phyloP scores from a whole-genome alignment of 139 green algal genomes.

The Zygnema circumcarinatum region DNA sequence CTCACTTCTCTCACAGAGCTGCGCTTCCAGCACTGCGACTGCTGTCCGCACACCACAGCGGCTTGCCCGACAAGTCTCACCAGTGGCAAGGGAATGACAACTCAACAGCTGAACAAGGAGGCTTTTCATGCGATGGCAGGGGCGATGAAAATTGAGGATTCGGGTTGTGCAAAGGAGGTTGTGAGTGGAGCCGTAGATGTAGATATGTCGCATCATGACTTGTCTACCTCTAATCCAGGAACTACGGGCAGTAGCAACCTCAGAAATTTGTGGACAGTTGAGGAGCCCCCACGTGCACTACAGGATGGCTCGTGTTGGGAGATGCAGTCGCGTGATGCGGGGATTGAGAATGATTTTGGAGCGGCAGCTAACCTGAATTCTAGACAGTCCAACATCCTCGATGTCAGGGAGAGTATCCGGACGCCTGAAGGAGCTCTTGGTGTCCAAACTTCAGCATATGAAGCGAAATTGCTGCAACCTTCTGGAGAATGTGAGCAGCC shows the following conservation, averaged over 20 bases:
- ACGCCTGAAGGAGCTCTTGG: too few relatives aligned
- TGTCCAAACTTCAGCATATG: too few relatives aligned
- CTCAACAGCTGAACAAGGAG: neutral
- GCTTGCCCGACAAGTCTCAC: neutral
- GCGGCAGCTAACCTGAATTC: too few relatives aligned
- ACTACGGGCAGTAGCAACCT: too few relatives aligned
- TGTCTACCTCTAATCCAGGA: neutral
- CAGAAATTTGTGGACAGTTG: too few relatives aligned
- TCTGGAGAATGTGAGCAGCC: neutral
- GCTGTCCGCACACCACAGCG: slow-evolving; percentile 8
- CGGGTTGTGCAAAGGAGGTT: neutral
- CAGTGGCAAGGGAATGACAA: neutral
- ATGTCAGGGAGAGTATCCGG: too few relatives aligned
- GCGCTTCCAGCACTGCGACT: slow-evolving; percentile 36
- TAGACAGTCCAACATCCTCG: too few relatives aligned
- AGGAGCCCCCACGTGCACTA: too few relatives aligned
- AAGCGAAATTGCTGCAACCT: too few relatives aligned
- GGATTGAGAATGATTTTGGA: too few relatives aligned
- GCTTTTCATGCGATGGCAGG: neutral
- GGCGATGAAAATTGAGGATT: neutral
- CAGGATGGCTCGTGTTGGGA: too few relatives aligned
- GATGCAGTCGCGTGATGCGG: too few relatives aligned
- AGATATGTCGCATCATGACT: neutral
- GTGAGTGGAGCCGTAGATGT: neutral
- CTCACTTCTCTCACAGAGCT: slow-evolving; percentile 23